Evolutionary conservation across 208 protist genomes (phyloP), one percentile per base, ranked within the genome.

Genomic region (Strigomonas galati): DNA sequence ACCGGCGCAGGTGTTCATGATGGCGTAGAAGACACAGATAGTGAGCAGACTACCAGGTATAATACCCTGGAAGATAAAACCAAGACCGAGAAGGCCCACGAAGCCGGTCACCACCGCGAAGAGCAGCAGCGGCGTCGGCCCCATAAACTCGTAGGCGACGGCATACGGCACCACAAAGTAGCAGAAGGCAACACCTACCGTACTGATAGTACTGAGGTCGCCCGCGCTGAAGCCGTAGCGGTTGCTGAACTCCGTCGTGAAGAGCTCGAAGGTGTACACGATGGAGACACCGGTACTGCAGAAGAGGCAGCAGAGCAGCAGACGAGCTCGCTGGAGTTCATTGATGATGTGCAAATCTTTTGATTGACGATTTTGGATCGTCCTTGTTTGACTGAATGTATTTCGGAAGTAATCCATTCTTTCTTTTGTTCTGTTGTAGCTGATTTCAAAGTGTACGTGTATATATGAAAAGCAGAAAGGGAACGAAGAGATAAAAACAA

Each of bases 231-330:
- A 74, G 61, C 67, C 43, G 60, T 72, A 89, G 28, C 69, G 69
- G 4, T 26, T 51, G 48, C 71, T 71, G 52, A 89, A 81, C 48
- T 86, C 62, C 1, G 67, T 71, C 17, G 80, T 85, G 70, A 90
- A 90, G 32, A 90, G 69, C 35, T 87, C 84, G n/a, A 87, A 90
- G 43, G 75, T 76, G 68, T 85, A 90, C 10, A 86, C 69, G 37
- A 90, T 37, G 10, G 84, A 90, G 37, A 84, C 79, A 37, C 77
- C 77, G 60, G 82, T 79, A 66, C 80, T 86, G 62, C 84, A 90
- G 71, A 87, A 85, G 32, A 86, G 51, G 46, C 71, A 78, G 54
- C 62, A 79, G 46, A 74, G 64, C 28, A 90, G 74, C 17, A 81
- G 12, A 37, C 78, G 78, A 46, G 83, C 87, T 27, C 84, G 84